These are phyloP conservation scores for Hypoxylon perforatum DNA, from an alignment of 495 filamentous ascomycete genomes.

Conservation along the genomic window DNA sequence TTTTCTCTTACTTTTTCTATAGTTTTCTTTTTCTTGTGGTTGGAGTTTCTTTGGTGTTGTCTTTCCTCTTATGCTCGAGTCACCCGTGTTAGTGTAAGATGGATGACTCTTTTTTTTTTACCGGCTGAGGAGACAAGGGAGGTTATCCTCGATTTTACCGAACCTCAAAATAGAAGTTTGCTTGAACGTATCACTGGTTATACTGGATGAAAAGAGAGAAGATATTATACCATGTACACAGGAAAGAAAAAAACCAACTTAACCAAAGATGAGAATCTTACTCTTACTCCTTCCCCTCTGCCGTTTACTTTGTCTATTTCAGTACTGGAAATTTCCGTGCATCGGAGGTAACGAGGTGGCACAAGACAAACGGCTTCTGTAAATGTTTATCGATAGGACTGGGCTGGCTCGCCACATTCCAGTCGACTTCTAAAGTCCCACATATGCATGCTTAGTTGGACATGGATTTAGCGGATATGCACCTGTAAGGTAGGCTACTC, in stretches of 20 bases:
- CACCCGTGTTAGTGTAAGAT: constrained; percentile 5
- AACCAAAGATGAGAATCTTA: constrained; percentile 16
- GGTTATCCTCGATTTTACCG: too few relatives aligned
- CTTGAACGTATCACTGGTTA: neutral
- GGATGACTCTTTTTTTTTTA: neutral
- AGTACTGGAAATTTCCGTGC: constrained; percentile 9
- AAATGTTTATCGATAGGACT: constrained; percentile 14
- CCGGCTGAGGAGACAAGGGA: too few relatives aligned
- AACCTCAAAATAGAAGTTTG: too few relatives aligned
- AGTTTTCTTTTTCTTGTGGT: neutral
- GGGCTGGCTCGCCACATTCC: too few relatives aligned
- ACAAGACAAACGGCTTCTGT: neutral
- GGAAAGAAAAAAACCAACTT: neutral
- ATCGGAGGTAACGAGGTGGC: constrained; percentile 26
- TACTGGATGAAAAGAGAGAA: neutral
- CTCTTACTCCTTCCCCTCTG: constrained; percentile 11
- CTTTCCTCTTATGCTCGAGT: neutral
- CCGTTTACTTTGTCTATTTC: neutral
- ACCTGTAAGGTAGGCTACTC: neutral
- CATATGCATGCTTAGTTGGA: neutral
- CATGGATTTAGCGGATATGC: neutral
- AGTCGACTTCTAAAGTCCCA: too few relatives aligned
- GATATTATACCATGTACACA: constrained; percentile 7
- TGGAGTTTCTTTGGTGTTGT: neutral
- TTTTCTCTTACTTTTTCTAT: constrained; percentile 1